Evolutionary conservation across 768 basidiomycete genomes (phyloP), one percentile per base, ranked within the genome.

Genomic region (Nidula microcarpa): DNA sequence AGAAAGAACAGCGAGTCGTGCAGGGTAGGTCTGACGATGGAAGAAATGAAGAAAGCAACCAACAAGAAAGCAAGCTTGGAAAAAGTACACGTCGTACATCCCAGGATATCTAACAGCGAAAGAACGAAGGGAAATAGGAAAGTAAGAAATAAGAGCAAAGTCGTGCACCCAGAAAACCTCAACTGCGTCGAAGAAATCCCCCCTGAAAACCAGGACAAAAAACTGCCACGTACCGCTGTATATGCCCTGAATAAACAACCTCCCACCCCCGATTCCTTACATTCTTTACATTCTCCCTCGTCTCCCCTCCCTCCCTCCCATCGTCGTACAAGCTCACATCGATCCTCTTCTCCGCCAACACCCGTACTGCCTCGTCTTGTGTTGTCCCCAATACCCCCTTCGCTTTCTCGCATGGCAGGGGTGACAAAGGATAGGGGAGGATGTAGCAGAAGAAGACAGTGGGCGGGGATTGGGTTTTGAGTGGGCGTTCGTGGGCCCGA

Each of bases 211-310:
- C 23, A 33, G 33, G 3, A 41, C n/a, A 11, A 47, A 41, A 2
- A 30, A 30, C 23, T 4, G 23, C 23, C 4, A 74, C 86, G 45
- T 58, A 90, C 89, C 77, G 74, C 65, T 82, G 76, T 33, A 91
- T 87, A 54, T 88, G 77, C 23, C 75, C 73, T 8, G 75, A 75
- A 65, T 89, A 91, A n/a, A 76, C 76, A 10, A 80, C 74, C 67
- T 90, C 85, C 66, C 85, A 80, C 34, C 72, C 74, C 36, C 79
- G 73, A 68, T 91, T 92, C 65, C 78, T 81, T 49, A 85, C 79
- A 61, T 92, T 92, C 72, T 90, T 87, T 58, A 85, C 84, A 60
- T 91, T 91, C 60, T 78, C 77, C 50, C 74, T 46, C 17, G 43
- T 59, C 68, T 53, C 53, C 50, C 59, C 51, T 55, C 60, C 41